phyloP scores from a whole-genome alignment of 768 basidiomycete genomes.

The Tulasnella sp. region DNA sequence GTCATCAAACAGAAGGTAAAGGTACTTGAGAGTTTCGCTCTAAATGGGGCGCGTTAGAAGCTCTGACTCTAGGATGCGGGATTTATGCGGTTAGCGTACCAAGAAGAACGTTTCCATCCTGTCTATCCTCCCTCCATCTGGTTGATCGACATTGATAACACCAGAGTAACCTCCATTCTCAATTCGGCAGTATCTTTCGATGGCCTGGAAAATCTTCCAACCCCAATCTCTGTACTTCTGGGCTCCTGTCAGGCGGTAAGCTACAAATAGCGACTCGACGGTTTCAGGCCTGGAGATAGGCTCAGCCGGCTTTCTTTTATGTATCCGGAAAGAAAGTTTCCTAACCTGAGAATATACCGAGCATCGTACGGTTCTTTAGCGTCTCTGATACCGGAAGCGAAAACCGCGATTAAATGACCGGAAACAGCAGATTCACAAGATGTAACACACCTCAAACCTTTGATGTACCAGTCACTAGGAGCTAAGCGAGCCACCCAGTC shows the following conservation, averaged over 20 bases:
- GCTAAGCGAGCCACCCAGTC: slow-evolving; percentile 33
- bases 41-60: slow-evolving; percentile 23
- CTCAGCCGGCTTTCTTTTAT: not conserved
- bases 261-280: slow-evolving; percentile 84
- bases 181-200: slow-evolving; percentile 68
- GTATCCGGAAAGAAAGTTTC: slow-evolving; percentile 12
- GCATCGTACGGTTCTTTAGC: slow-evolving; percentile 42
- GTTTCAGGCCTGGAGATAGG: slow-evolving; percentile 64
- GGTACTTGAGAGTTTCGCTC: slow-evolving; percentile 86
- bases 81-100: slow-evolving; percentile 29
- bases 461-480: slow-evolving; percentile 84
- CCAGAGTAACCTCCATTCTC: slow-evolving; percentile 70
- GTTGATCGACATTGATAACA: slow-evolving; percentile 70
- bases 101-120: slow-evolving; percentile 95
- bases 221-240: slow-evolving; percentile 65
- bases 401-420: not conserved
- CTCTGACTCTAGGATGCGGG: not conserved
- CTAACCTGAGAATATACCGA: slow-evolving; percentile 77
- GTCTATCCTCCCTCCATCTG: slow-evolving; percentile 51
- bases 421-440: not conserved
- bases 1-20: slow-evolving; percentile 78
- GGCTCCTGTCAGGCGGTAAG: slow-evolving; percentile 80
- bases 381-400: not conserved
- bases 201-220: slow-evolving; percentile 82
- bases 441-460: slow-evolving; percentile 38